Evolutionary conservation across 176 grass and related monocot genomes (phyloP).

Genomic region (Poa annua): DNA sequence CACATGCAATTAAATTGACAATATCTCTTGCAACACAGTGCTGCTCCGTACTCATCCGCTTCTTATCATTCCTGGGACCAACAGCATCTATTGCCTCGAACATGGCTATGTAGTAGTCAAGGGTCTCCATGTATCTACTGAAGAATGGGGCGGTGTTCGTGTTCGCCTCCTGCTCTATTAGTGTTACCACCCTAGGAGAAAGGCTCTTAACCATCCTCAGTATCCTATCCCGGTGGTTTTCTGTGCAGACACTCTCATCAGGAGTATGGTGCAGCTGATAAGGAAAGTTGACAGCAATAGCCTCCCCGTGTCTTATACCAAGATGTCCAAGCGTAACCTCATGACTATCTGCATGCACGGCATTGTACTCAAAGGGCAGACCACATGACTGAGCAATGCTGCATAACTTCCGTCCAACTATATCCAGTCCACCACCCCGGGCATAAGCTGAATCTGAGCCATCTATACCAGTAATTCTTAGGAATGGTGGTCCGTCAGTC

Average conservation of each 20-base stretch:
- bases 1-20: conserved; percentile 85
- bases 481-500: conserved; percentile 50
- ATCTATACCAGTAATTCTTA: conserved; percentile 81
- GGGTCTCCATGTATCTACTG: conserved; percentile 75
- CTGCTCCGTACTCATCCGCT: conserved; percentile 74
- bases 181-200: conserved; percentile 67
- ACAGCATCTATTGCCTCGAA: conserved; percentile 77
- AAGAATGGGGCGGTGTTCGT: conserved; percentile 85
- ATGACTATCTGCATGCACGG: conserved; percentile 58
- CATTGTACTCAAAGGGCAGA: conserved; percentile 74
- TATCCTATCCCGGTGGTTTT: conserved; percentile 76
- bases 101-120: conserved; percentile 79
- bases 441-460: conserved; percentile 67
- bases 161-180: conserved; percentile 82
- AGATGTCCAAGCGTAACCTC: conserved; percentile 70
- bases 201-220: conserved; percentile 77
- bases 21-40: conserved; percentile 88
- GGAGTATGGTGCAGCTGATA: conserved; percentile 86
- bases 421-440: conserved; percentile 62
- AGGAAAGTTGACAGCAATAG: conserved; percentile 76
- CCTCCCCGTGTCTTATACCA: conserved; percentile 57
- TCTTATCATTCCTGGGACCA: conserved; percentile 54
- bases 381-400: conserved; percentile 45
- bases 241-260: conserved; percentile 71
- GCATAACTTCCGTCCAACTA: conserved; percentile 60